phyloP scores from a whole-genome alignment of 2,329 filamentous ascomycete species.

The Neurospora sp. region DNA sequence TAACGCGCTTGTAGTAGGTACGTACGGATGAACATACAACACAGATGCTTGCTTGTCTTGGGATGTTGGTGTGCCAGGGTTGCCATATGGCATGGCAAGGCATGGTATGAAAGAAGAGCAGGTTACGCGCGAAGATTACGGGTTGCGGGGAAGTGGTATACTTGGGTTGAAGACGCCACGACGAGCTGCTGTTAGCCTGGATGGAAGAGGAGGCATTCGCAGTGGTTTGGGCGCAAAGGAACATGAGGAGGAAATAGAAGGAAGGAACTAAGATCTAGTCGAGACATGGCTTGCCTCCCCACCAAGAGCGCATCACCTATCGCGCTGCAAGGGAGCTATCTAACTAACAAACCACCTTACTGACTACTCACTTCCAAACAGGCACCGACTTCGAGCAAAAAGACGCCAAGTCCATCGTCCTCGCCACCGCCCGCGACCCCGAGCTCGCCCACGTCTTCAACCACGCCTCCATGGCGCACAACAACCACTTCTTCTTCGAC shows the following conservation, averaged over 20 bases:
- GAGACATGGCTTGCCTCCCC: neutral
- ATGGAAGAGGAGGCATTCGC: neutral
- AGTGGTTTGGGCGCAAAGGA: neutral
- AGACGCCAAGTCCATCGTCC: conserved; percentile 55
- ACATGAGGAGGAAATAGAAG: neutral
- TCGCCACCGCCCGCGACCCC: conserved; percentile 71
- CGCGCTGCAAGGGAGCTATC: neutral
- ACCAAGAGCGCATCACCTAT: neutral
- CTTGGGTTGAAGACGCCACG: neutral
- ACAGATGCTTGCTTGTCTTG: neutral
- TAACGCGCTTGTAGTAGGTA: conserved; percentile 65
- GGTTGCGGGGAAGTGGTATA: neutral
- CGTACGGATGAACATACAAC: conserved; percentile 14
- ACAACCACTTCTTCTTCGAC: conserved; percentile 77
- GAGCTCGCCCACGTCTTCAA: conserved; percentile 77
- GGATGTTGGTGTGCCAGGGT: neutral
- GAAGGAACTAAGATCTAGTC: neutral
- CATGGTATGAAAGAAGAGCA: neutral
- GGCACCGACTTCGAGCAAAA: conserved; percentile 54
- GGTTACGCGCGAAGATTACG: neutral
- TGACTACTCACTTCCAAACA: conserved; percentile 22
- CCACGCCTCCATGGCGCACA: conserved; percentile 91
- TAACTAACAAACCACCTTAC: conserved; percentile 8
- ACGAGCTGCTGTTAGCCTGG: neutral
- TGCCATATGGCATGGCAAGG: neutral